Base-by-base conservation (phyloP, 2,329 filamentous ascomycete genomes). In the Hypoxylon rubiginosum region DNA sequence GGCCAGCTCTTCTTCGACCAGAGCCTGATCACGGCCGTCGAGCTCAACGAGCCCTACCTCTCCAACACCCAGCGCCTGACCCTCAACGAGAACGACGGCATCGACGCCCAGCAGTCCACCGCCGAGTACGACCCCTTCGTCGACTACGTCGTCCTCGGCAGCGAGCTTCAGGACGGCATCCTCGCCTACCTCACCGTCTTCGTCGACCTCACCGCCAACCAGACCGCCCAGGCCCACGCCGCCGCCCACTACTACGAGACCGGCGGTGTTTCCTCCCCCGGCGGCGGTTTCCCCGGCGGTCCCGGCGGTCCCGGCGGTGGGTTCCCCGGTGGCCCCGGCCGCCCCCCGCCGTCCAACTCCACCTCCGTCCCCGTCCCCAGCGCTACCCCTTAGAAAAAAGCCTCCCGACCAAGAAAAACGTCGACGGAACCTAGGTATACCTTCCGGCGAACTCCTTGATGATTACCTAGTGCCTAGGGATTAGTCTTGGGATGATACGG, bases 1-100 rank as follows among this genome's bases (percentile, higher is more conserved):
- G 86, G 86, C n/a, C 86, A 90, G 74, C 76, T 89, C 58, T 89
- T 87, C 81, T 86, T 88, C 74, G 85, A 88, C 74, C 83, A 88
- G 70, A 79, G 81, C 70, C 82, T 89, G 28, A 82, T 86, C 68
- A 62, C 72, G 4, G 71, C 79, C 34, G 85, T 88, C 58, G 83
- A 86, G 66, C 71, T 73, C 21, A 78, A 77, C 1, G 68, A 73
- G 1, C 85, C 86, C 1, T 84, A 84, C 75, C 72, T 51, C 34
- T 73, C 73, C 57, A 84, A 84, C 74, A 77, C 69, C 0, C 79
- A 83, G 68, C 62, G 65, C 0, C 57, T 83, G 19, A 87, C 82
- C 8, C 76, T 75, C 56, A 88, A 88, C 72, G 75, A 76, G 10
- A 75, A 84, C 0, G 86, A 90, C 71, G 67, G 70, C n/a, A 83